phyloP scores from a whole-genome alignment of 169 alveolate genomes.

The Eimeria maxima region DNA sequence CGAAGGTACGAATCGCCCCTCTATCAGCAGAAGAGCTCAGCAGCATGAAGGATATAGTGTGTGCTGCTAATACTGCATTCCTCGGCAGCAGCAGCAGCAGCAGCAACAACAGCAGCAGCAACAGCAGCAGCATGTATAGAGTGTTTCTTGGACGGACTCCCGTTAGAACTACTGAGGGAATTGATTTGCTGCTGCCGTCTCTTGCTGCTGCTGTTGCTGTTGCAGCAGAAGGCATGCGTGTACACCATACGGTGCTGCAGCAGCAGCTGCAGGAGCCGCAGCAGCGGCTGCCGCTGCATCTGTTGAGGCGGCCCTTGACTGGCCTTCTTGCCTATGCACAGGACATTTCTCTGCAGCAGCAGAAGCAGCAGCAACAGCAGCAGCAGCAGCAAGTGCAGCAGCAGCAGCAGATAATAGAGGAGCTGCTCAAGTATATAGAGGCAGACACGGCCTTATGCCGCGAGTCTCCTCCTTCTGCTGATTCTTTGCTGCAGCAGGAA shows the following conservation, averaged over 20 bases:
- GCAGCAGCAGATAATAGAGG: slow-evolving; percentile 17
- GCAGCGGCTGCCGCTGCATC: slow-evolving; percentile 34
- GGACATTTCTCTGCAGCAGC: not conserved
- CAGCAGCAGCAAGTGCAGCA: slow-evolving; percentile 30
- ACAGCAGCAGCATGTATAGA: not conserved
- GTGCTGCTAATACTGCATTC: not conserved
- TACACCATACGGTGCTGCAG: not conserved
- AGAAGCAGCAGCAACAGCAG: not conserved
- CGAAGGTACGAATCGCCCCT: not conserved
- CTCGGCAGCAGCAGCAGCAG: not conserved
- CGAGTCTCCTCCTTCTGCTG: not conserved
- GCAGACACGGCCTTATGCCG: slow-evolving; percentile 15
- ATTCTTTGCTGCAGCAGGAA: not conserved
- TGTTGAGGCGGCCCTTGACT: not conserved
- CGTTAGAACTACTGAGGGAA: not conserved
- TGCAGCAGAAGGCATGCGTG: slow-evolving; percentile 40
- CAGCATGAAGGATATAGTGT: not conserved
- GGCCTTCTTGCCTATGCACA: slow-evolving; percentile 3
- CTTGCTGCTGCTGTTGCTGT: slow-evolving; percentile 34
- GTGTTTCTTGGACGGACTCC: not conserved
- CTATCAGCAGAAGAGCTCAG: not conserved
- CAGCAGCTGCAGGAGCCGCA: not conserved
- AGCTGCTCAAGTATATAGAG: slow-evolving; percentile 13
- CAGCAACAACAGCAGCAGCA: slow-evolving; percentile 11
- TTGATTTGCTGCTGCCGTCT: slow-evolving; percentile 69